phyloP scores from a whole-genome alignment of 495 filamentous ascomycete species.

The Aspergillus incahuasiensis region DNA sequence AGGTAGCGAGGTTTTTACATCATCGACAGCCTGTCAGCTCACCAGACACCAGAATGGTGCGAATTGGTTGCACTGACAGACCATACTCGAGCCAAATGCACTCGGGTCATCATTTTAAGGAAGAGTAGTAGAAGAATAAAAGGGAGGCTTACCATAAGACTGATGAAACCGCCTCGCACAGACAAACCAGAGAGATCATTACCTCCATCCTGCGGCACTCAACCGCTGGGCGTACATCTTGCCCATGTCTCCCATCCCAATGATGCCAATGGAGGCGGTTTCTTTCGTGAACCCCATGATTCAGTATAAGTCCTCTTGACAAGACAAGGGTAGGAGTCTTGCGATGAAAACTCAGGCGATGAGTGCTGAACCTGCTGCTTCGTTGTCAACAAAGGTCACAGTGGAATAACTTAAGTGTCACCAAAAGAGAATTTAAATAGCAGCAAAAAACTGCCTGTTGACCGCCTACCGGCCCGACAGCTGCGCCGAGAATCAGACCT shows the following conservation, averaged over 20 bases:
- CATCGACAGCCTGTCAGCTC: conserved; percentile 60
- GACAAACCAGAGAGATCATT: conserved; percentile 27
- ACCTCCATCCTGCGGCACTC: conserved; percentile 94
- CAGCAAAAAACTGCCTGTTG: conserved; percentile 4
- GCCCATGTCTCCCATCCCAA: conserved; percentile 99
- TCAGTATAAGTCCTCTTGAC: background rate
- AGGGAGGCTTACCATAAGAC: conserved; percentile 4
- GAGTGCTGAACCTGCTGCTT: background rate
- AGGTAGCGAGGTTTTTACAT: conserved; percentile 99
- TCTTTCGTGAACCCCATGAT: conserved; percentile 51
- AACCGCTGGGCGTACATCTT: conserved; percentile 95
- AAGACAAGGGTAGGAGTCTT: background rate
- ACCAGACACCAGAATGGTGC: conserved; percentile 51
- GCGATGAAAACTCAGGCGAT: background rate
- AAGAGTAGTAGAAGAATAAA: conserved; percentile 15
- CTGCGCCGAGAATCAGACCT: conserved; percentile 8
- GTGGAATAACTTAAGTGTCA: conserved; percentile 1
- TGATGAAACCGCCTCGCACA: background rate
- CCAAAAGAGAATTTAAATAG: conserved; percentile 37
- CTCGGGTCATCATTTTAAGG: conserved; percentile 91
- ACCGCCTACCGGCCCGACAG: conserved; percentile 38
- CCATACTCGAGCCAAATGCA: conserved; percentile 99
- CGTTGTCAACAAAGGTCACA: background rate
- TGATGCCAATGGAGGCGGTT: conserved; percentile 76
- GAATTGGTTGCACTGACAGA: conserved; percentile 27